Conservation (phyloP, 2,329 filamentous ascomycete genomes). For the Botrytis hyacinthi region DNA sequence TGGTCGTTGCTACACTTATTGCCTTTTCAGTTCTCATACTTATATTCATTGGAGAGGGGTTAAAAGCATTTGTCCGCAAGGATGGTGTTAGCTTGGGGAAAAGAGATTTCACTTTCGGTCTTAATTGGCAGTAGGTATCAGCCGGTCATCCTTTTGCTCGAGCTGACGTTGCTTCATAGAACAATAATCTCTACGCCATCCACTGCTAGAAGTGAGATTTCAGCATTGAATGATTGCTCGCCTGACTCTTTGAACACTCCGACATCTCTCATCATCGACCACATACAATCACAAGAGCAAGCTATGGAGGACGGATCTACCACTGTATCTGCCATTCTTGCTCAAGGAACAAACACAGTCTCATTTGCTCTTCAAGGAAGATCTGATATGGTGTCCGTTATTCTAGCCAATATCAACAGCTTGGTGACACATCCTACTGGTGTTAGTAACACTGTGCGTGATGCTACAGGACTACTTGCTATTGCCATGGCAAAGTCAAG, state of each 20-base stretch:
- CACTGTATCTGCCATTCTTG: conserved; percentile 14
- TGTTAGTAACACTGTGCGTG: conserved; percentile 8
- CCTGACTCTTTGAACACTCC: background rate
- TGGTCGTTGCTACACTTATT: conserved; percentile 28
- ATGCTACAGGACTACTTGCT: conserved; percentile 18
- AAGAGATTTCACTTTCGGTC: conserved; percentile 15
- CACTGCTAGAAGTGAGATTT: background rate
- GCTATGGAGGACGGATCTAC: conserved; percentile 8
- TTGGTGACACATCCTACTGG: conserved; percentile 14
- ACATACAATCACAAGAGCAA: background rate
- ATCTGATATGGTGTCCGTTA: conserved; percentile 17
- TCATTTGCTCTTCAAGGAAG: conserved; percentile 16
- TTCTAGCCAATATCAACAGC: conserved; percentile 18
- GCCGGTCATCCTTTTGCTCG: background rate
- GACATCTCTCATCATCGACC: background rate
- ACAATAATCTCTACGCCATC: background rate
- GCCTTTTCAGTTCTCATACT: conserved; percentile 30
- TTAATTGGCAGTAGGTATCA: conserved; percentile 13
- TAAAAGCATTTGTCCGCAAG: conserved; percentile 25
- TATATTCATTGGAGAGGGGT: conserved; percentile 32
- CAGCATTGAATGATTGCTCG: background rate
- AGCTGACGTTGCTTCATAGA: background rate
- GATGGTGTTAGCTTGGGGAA: conserved; percentile 16
- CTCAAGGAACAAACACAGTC: conserved; percentile 19
- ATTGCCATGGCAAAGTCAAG: conserved; percentile 19